A percentile compares a stretch with the other conserved stretches of the same genome.
These are phyloP conservation scores for Solanum pinnatisectum DNA, from an alignment of 257 asterid species.

Conservation along the genomic window DNA sequence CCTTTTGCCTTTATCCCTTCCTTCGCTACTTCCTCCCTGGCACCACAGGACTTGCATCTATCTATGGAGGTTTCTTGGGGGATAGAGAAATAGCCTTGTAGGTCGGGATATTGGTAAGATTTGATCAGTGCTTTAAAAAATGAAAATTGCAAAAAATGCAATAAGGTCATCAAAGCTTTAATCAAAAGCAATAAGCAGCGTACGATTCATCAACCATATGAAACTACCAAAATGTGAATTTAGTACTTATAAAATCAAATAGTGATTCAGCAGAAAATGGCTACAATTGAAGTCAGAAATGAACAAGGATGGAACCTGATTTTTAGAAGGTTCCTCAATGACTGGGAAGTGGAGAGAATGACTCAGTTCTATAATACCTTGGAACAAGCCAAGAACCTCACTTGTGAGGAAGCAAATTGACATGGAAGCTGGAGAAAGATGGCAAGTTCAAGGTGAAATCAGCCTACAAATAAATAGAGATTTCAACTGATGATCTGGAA, in stretches of 20 bases:
- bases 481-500: too few species aligned
- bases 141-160: not conserved
- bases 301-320: too few species aligned
- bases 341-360: too few species aligned
- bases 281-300: too few species aligned
- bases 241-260: not conserved
- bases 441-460: too few species aligned
- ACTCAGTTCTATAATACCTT: too few species aligned
- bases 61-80: not conserved
- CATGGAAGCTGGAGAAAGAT: too few species aligned
- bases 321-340: too few species aligned
- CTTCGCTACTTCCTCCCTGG: not conserved
- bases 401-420: too few species aligned
- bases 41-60: not conserved
- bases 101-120: not conserved
- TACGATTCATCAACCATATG: not conserved
- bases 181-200: not conserved
- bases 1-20: not conserved
- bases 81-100: not conserved
- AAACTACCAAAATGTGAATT: not conserved
- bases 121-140: not conserved
- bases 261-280: not conserved
- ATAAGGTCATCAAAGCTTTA: not conserved
- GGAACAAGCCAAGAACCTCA: too few species aligned
- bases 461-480: too few species aligned